Conservation (phyloP, 441 rosid species). For the Syzygium syzygioides region DNA sequence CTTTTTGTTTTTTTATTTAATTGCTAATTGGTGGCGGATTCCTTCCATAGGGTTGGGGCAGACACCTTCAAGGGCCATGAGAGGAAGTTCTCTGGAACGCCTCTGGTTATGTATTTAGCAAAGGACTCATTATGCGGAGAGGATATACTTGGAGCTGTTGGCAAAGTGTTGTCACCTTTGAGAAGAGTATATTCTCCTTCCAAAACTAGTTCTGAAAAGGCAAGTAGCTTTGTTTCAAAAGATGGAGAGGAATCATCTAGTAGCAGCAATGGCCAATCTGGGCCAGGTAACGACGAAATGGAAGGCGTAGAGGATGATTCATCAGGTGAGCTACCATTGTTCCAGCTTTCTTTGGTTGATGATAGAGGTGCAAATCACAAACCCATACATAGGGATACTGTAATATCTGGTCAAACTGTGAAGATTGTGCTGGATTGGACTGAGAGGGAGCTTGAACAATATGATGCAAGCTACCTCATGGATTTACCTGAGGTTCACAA, state of each 20-base stretch:
- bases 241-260: conserved; percentile 37
- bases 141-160: conserved; percentile 48
- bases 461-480: conserved; percentile 67
- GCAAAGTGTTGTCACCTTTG: conserved; percentile 54
- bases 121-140: conserved; percentile 48
- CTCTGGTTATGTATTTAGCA: conserved; percentile 56
- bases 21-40: not conserved
- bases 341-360: conserved; percentile 40
- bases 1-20: not conserved
- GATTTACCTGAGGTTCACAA: conserved; percentile 72
- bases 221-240: conserved; percentile 42
- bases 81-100: conserved; percentile 55
- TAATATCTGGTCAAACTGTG: conserved; percentile 30
- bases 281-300: conserved; percentile 21
- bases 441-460: conserved; percentile 44
- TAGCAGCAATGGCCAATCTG: conserved; percentile 24
- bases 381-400: conserved; percentile 42
- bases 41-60: conserved; percentile 32
- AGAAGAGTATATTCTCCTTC: conserved; percentile 39
- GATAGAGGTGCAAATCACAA: conserved; percentile 24
- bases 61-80: conserved; percentile 36
- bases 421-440: conserved; percentile 66
- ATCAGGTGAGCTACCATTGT: conserved; percentile 24
- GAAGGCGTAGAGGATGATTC: conserved; percentile 25
- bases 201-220: conserved; percentile 28